Evolutionary conservation across 352 stramenopile genomes (phyloP).

Genomic region (Pythium periplocum): DNA sequence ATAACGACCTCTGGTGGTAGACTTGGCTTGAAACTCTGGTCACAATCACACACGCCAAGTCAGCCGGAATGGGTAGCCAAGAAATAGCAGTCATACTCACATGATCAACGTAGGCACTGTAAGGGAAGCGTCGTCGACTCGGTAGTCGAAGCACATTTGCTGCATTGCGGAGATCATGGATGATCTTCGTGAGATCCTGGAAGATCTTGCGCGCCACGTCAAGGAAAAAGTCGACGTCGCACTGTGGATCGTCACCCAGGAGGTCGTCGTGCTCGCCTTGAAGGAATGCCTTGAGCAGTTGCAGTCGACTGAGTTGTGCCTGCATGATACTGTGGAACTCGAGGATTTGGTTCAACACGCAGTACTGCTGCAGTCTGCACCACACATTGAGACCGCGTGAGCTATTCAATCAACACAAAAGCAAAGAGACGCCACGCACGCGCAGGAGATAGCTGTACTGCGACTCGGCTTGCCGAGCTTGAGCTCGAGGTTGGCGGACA

Average conservation of each 20-base stretch:
- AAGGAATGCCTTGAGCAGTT: slow-evolving; percentile 46
- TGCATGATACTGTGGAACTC: slow-evolving; percentile 74
- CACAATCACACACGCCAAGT: background rate
- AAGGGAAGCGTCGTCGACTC: slow-evolving; percentile 72
- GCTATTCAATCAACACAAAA: background rate
- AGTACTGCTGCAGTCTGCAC: slow-evolving; percentile 71
- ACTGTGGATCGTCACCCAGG: slow-evolving; percentile 28
- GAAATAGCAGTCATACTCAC: slow-evolving; percentile 22
- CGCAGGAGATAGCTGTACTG: slow-evolving; percentile 34
- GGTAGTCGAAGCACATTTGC: slow-evolving; percentile 69
- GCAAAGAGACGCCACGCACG: slow-evolving; percentile 26
- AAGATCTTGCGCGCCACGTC: slow-evolving; percentile 46
- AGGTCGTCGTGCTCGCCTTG: slow-evolving; percentile 35
- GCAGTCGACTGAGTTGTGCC: slow-evolving; percentile 42
- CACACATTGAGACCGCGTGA: background rate
- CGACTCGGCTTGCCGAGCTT: slow-evolving; percentile 57
- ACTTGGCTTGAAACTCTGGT: slow-evolving; percentile 60
- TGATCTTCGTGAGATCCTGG: slow-evolving; percentile 42
- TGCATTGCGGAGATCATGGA: slow-evolving; percentile 59
- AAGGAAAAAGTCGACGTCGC: slow-evolving; percentile 51
- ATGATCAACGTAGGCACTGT: slow-evolving; percentile 75
- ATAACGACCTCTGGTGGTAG: slow-evolving; percentile 71
- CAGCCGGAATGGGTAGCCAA: background rate
- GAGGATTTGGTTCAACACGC: slow-evolving; percentile 80
- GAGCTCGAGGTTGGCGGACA: slow-evolving; percentile 63